Percentiles rank a stretch among this genome's conserved stretches.
phyloP scores from a whole-genome alignment of 148 eudicot genomes.

The Bassia scoparia region DNA sequence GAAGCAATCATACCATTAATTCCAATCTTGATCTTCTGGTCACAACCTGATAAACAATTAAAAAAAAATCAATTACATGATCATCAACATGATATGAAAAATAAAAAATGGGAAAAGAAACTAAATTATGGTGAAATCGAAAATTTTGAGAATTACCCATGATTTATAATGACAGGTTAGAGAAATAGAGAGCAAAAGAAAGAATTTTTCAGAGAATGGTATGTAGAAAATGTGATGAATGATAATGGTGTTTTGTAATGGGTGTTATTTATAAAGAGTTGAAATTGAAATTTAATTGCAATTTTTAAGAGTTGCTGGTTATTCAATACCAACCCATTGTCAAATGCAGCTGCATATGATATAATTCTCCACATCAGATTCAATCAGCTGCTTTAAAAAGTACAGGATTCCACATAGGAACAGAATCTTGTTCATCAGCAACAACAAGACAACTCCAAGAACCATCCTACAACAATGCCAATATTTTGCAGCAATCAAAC shows the following conservation, averaged over 20 bases:
- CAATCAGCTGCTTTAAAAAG: slow-evolving; percentile 59
- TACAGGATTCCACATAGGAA: slow-evolving; percentile 98
- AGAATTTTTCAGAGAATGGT: not conserved
- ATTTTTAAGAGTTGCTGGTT: slow-evolving; percentile 19
- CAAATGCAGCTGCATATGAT: too few relatives aligned
- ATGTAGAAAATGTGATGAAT: not conserved
- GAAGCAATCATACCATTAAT: slow-evolving; percentile 46
- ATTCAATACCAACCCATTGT: too few relatives aligned
- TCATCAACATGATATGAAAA: not conserved
- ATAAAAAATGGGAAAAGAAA: not conserved
- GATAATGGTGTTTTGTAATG: not conserved
- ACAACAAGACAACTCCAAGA: slow-evolving; percentile 65
- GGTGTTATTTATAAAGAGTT: slow-evolving; percentile 2
- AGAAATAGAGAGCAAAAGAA: not conserved
- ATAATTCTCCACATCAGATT: too few relatives aligned
- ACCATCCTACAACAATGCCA: slow-evolving; percentile 52
- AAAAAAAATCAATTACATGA: not conserved
- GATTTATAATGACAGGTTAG: not conserved
- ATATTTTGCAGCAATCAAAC: not conserved
- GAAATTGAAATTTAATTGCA: not conserved
- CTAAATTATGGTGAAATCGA: not conserved
- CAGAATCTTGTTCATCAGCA: slow-evolving; percentile 58
- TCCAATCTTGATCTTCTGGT: slow-evolving; percentile 58
- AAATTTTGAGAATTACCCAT: slow-evolving; percentile 23
- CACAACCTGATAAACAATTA: slow-evolving; percentile 26